phyloP scores from a whole-genome alignment of 768 basidiomycete genomes.

The Russula compacta region DNA sequence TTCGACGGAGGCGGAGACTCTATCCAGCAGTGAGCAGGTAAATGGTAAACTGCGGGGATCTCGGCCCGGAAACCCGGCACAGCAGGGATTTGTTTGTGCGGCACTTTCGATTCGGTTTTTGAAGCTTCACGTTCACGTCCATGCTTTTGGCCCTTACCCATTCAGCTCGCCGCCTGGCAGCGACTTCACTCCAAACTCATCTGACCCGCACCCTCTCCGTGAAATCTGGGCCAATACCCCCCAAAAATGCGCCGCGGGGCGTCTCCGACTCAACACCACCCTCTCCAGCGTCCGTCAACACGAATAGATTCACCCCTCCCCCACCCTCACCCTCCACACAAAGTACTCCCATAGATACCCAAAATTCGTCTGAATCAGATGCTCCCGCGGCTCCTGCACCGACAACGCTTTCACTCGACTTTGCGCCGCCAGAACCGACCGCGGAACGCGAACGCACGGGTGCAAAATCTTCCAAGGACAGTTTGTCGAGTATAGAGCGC shows the following conservation, averaged over 20 bases:
- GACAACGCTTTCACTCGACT: constrained; percentile 38
- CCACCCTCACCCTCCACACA: not conserved
- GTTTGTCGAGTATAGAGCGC: constrained; percentile 71
- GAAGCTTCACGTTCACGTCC: not conserved
- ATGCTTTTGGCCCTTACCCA: constrained; percentile 10
- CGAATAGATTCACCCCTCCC: not conserved
- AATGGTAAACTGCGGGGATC: not conserved
- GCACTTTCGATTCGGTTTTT: too few species aligned
- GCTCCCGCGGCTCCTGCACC: constrained; percentile 19
- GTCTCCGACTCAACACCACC: not conserved
- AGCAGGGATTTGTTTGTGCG: too few species aligned
- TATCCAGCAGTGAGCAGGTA: too few species aligned
- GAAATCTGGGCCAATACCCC: not conserved
- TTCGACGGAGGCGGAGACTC: too few species aligned
- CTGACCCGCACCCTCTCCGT: not conserved
- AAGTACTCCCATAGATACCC: not conserved
- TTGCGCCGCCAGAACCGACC: constrained; percentile 38
- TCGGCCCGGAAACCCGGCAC: not conserved
- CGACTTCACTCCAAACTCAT: not conserved
- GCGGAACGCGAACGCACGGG: constrained; percentile 51
- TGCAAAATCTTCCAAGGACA: constrained; percentile 68
- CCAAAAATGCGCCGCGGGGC: not conserved
- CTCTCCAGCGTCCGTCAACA: not conserved
- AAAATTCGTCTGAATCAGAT: not conserved
- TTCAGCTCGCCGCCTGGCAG: constrained; percentile 1